A percentile compares a stretch with the other conserved stretches of the same genome.
Evolutionary conservation across 306 rosid species (phyloP).

Genomic region (Prosopis cineraria): DNA sequence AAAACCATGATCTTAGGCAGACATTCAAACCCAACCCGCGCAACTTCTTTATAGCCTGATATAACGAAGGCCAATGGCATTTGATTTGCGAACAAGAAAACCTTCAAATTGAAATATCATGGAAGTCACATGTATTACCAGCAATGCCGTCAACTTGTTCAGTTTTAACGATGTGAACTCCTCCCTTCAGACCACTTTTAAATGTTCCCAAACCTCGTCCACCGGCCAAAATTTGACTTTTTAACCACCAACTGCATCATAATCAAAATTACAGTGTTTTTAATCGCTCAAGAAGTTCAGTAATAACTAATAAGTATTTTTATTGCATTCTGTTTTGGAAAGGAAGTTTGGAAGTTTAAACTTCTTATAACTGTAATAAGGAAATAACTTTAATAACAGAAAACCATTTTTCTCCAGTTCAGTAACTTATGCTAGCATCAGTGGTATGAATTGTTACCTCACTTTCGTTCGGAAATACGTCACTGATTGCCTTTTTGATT

Average conservation of each 20-base stretch:
- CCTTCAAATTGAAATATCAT: not conserved
- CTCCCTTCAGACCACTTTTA: constrained; percentile 88
- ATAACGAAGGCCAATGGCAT: not conserved
- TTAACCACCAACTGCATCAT: constrained; percentile 24
- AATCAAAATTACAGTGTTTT: constrained; percentile 31
- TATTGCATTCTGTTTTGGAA: not conserved
- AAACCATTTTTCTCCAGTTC: not conserved
- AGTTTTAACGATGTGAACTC: constrained; percentile 86
- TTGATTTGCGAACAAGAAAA: not conserved
- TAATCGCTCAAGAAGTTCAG: not conserved
- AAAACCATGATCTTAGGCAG: not conserved
- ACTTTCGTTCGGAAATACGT: constrained; percentile 51
- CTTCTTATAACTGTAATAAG: not conserved
- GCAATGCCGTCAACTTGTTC: constrained; percentile 86
- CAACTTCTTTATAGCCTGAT: not conserved
- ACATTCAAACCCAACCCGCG: not conserved
- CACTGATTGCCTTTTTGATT: constrained; percentile 36
- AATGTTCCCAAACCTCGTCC: constrained; percentile 97
- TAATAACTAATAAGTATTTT: not conserved
- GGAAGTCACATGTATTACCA: constrained; percentile 53
- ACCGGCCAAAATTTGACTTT: constrained; percentile 77
- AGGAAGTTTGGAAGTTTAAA: not conserved
- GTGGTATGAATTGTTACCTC: not conserved
- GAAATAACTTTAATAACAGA: not conserved
- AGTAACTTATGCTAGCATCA: not conserved